Evolutionary conservation across 441 rosid genomes (phyloP), one percentile per base, ranked within the genome.

Genomic region (Omphalea diandra): DNA sequence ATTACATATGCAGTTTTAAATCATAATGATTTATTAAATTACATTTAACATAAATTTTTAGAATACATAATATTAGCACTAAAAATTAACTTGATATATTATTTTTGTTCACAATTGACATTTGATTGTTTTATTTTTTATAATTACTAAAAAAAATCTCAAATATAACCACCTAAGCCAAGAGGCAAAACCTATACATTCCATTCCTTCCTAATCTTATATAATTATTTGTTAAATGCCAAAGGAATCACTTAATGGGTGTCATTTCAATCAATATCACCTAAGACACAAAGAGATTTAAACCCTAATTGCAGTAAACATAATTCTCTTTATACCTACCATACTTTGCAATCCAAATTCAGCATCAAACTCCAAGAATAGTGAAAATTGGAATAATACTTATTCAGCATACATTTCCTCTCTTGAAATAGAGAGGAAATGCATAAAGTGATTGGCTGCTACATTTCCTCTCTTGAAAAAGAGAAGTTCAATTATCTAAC

Each of bases 231-330:
- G 2, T n/a, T 57, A 22, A 17, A 52, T 52, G 56, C 15, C 24
- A 2, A 31, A 31, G 27, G 22, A 62, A 38, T 60, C 40, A 20
- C 10, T 50, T 22, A 4, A 46, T 58, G 69, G 63, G 29, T 75
- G 78, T 75, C 78, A 70, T 56, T 65, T 75, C 74, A 70, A 68
- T 68, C 68, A 68, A 53, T 33, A 33, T 52, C 66, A 41, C 47
- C 52, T 44, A 18, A 56, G 49, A 67, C 31, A n/a, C 56, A 62
- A 3, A 43, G 33, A 33, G 5, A 17, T 52, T 33, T 4, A 10
- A 43, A 36, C 61, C n/a, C 22, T n/a, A 33, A 24, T 22, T 22
- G 15, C 1, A 29, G 31, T 5, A 31, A 69, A 49, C n/a, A 27
- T 8, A 52, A 46, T 29, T 69, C 41, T 31, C 49, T 36, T 49